These are phyloP conservation scores for Boletellus deceptivus DNA, from an alignment of 1,284 basidiomycete species.

Conservation along the genomic window DNA sequence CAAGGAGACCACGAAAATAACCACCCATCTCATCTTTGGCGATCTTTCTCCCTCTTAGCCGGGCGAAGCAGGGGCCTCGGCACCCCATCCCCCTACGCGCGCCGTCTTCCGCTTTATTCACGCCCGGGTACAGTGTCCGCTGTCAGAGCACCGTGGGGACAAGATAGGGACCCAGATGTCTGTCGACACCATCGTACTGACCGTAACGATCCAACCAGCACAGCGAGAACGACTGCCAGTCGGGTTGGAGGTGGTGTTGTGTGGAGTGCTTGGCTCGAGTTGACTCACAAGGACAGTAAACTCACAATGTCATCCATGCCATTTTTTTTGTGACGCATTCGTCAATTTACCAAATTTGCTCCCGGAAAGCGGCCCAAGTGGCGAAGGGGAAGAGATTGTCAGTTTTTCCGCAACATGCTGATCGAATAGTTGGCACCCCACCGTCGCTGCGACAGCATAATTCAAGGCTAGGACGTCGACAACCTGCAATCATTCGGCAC, in stretches of 20 bases:
- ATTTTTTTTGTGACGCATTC: conserved; percentile 55
- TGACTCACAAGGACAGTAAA: conserved; percentile 41
- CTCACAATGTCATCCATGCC: conserved; percentile 48
- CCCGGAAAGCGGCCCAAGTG: conserved; percentile 31
- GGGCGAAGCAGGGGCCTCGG: conserved; percentile 32
- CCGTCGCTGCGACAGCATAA: conserved; percentile 55
- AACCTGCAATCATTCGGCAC: conserved; percentile 39
- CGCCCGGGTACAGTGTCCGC: conserved; percentile 44
- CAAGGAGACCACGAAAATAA: conserved; percentile 47
- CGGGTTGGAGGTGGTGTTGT: conserved; percentile 47
- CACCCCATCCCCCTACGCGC: conserved; percentile 47
- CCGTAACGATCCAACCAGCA: conserved; percentile 37
- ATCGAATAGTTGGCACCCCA: conserved; percentile 56
- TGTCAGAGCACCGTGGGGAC: conserved; percentile 36
- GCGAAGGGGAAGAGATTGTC: conserved; percentile 13
- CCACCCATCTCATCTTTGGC: conserved; percentile 56
- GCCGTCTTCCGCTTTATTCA: conserved; percentile 40
- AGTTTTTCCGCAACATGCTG: conserved; percentile 13
- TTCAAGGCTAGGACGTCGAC: conserved; percentile 58
- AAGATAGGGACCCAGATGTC: conserved; percentile 37
- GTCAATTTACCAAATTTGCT: conserved; percentile 44
- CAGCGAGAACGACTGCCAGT: conserved; percentile 35
- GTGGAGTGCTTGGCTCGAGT: conserved; percentile 57
- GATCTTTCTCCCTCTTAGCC: conserved; percentile 38
- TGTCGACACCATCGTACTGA: conserved; percentile 40